These are phyloP conservation scores for Mycena galopus DNA, from an alignment of 768 basidiomycete genomes.

Conservation along the genomic window DNA sequence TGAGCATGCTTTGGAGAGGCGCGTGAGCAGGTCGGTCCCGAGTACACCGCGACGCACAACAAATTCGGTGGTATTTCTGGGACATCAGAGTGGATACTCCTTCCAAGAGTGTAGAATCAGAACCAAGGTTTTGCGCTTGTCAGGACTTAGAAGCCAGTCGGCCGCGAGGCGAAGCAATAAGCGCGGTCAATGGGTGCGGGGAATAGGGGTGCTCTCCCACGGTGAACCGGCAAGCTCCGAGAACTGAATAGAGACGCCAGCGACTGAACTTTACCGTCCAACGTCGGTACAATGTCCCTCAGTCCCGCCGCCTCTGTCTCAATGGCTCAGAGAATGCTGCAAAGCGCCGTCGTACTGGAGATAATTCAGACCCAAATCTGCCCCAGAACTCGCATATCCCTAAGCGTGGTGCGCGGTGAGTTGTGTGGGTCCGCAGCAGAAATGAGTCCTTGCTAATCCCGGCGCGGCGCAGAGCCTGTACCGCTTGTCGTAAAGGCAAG, in stretches of 20 bases:
- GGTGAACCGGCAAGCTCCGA: background rate
- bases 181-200: too few relatives aligned
- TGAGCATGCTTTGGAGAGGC: constrained; percentile 16
- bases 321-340: constrained; percentile 67
- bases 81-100: background rate
- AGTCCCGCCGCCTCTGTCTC: constrained; percentile 69
- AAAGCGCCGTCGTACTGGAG: constrained; percentile 70
- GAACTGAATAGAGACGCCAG: background rate
- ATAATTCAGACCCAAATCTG: constrained; percentile 44
- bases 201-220: background rate
- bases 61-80: background rate
- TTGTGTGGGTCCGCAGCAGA: background rate
- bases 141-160: too few relatives aligned
- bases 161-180: too few relatives aligned
- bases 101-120: too few relatives aligned
- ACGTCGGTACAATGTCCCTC: constrained; percentile 66
- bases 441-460: background rate
- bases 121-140: too few relatives aligned
- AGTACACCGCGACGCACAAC: background rate
- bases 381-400: constrained; percentile 74
- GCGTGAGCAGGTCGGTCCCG: constrained; percentile 1
- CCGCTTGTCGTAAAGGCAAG: constrained; percentile 91
- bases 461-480: constrained; percentile 71
- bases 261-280: background rate
- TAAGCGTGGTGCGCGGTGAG: constrained; percentile 79